Evolutionary conservation across 2,329 filamentous ascomycete genomes (phyloP), one percentile per base, ranked within the genome.

Genomic region (Plectosphaerella sp.): DNA sequence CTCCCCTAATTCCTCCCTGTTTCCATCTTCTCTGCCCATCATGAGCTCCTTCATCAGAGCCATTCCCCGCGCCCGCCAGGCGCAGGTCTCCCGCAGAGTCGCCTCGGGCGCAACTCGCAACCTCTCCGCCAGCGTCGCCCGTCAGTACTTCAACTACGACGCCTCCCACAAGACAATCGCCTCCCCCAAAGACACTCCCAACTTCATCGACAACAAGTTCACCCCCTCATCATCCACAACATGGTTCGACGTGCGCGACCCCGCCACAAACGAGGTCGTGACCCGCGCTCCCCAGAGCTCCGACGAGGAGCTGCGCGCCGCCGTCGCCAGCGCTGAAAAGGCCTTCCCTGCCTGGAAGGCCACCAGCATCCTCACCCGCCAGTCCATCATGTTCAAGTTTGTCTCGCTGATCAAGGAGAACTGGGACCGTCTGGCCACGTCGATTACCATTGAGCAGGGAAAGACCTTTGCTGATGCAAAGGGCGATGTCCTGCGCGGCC

Each of bases 371-470:
- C 76, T 89, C 56, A 72, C 78, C 53, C 75, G 85, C 52, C 86
- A 89, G 73, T 80, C 86, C 70, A 82, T 89, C 67, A 87, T 89
- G 83, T 89, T 89, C 76, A 86, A 84, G 69, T 87, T 87, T 60
- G 84, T 86, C 36, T 75, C 75, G 14, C 70, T 89, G 65, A 87
- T 90, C 64, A 73, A 84, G 33, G 81, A 88, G 69, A 82, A 89
- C 69, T 89, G 85, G 85, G 86, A 89, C 64, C 77, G 86, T 22
- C 70, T 89, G 58, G 86, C 86, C 15, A 85, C 86, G 3, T 87
- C 82, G 67, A 89, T 89, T 67, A 89, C 86, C 4, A 74, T 89
- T 47, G 86, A 89, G 71, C 86, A 89, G 71, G 86, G 86, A 66
- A 89, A 88, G 77, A 89, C 86, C 0, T 83, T 89, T 64, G 83